These are phyloP conservation scores for Podospora australis DNA, from an alignment of 495 filamentous ascomycete species.

Conservation along the genomic window DNA sequence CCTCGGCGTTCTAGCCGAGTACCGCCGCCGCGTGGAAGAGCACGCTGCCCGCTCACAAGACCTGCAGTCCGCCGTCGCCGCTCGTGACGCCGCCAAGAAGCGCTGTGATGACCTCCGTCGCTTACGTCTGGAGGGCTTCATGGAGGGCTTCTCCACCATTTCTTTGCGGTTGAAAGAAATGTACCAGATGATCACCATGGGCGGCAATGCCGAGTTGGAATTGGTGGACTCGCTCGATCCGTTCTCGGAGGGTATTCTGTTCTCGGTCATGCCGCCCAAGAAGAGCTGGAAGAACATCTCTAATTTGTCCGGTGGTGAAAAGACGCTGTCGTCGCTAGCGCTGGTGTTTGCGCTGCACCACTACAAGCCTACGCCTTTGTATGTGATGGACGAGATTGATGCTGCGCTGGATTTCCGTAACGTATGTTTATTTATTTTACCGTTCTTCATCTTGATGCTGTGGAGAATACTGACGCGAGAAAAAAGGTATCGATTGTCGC, in stretches of 20 bases:
- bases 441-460: no score
- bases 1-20: slow-evolving; percentile 85
- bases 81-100: slow-evolving; percentile 80
- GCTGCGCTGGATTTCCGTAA: slow-evolving; percentile 96
- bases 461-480: no score
- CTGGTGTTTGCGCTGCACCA: slow-evolving; percentile 96
- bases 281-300: slow-evolving; percentile 99
- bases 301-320: slow-evolving; percentile 91
- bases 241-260: slow-evolving; percentile 93
- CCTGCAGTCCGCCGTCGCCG: slow-evolving; percentile 62
- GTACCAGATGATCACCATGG: slow-evolving; percentile 99
- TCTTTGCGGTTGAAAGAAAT: slow-evolving; percentile 97
- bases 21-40: slow-evolving; percentile 83
- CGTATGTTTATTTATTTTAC: slow-evolving; percentile 49
- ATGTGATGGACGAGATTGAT: slow-evolving; percentile 99
- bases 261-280: slow-evolving; percentile 98
- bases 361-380: slow-evolving; percentile 94
- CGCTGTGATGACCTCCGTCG: slow-evolving; percentile 86
- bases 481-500: slow-evolving; percentile 93
- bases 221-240: slow-evolving; percentile 93
- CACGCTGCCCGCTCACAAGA: slow-evolving; percentile 75
- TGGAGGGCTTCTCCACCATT: slow-evolving; percentile 93
- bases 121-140: slow-evolving; percentile 88
- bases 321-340: slow-evolving; percentile 89
- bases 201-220: slow-evolving; percentile 94